Evolutionary conservation across 495 filamentous ascomycete species (phyloP).

Genomic region (Cercophora newfieldiana): DNA sequence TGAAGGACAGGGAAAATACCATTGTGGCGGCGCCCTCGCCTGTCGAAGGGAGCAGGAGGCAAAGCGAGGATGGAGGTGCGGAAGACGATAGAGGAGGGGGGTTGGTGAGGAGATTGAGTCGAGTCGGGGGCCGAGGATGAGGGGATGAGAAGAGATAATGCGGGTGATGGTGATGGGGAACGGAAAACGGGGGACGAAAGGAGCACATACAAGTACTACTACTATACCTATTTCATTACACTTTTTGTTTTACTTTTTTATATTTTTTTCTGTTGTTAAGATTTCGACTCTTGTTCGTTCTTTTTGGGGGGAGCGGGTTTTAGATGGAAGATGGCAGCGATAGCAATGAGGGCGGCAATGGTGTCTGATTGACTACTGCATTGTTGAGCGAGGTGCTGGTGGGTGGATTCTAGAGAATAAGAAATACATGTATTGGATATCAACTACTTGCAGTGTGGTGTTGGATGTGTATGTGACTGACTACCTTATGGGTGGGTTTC

Average conservation of each 20-base stretch:
- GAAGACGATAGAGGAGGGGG: conserved; percentile 16
- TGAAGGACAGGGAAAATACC: conserved; percentile 37
- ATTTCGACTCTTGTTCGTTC: background rate
- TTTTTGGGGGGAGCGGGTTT: background rate
- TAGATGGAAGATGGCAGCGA: conserved; percentile 1
- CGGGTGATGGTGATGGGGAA: conserved; percentile 1
- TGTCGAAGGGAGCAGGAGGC: conserved; percentile 4
- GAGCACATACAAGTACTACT: background rate
- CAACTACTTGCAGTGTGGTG: background rate
- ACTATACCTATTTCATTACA: background rate
- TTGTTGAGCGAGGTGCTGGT: conserved; percentile 1
- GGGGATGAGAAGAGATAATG: background rate
- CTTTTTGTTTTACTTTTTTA: background rate
- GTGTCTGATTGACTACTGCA: background rate
- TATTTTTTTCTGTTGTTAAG: conserved; percentile 2
- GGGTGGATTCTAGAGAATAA: background rate
- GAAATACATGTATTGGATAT: background rate
- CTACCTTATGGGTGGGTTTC: too few relatives aligned
- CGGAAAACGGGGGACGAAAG: too few relatives aligned
- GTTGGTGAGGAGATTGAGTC: conserved; percentile 24
- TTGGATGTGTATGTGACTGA: too few relatives aligned
- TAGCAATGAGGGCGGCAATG: conserved; percentile 4
- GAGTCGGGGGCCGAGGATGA: conserved; percentile 21
- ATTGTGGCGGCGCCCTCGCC: conserved; percentile 4
- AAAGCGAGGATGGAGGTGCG: conserved; percentile 7